These are phyloP conservation scores for Sanghuangporus weigelae DNA, from an alignment of 1,284 basidiomycete genomes.

Conservation along the genomic window DNA sequence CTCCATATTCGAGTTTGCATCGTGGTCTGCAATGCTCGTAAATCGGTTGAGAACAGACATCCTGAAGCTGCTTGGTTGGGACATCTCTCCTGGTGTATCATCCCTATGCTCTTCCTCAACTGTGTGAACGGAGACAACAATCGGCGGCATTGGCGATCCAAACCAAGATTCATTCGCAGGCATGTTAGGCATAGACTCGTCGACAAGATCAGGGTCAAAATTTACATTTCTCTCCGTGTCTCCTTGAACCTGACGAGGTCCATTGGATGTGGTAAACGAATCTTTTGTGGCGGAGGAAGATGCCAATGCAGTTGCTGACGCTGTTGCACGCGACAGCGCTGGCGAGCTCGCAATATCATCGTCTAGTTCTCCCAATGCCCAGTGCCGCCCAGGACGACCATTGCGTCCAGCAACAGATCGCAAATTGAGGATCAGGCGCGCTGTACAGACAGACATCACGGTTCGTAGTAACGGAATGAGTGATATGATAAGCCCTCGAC, in stretches of 20 bases:
- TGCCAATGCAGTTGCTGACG: background rate
- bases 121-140: background rate
- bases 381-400: background rate
- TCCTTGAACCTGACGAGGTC: background rate
- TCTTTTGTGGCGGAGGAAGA: background rate
- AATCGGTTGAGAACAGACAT: background rate
- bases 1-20: background rate
- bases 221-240: background rate
- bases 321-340: background rate
- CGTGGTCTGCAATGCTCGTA: background rate
- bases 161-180: background rate
- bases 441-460: conserved; percentile 12
- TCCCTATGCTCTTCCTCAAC: background rate
- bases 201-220: background rate
- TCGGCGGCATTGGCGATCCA: background rate
- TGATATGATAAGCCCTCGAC: conserved; percentile 3
- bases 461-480: conserved; percentile 6
- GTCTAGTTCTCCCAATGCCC: conserved; percentile 1
- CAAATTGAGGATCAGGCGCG: conserved; percentile 14
- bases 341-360: background rate
- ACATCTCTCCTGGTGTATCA: background rate
- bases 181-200: background rate
- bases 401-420: background rate
- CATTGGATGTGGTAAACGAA: background rate
- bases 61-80: background rate